Evolutionary conservation across 805 yeast genomes (phyloP), one percentile per base, ranked within the genome.

Genomic region (Ogataea paraovalis): DNA sequence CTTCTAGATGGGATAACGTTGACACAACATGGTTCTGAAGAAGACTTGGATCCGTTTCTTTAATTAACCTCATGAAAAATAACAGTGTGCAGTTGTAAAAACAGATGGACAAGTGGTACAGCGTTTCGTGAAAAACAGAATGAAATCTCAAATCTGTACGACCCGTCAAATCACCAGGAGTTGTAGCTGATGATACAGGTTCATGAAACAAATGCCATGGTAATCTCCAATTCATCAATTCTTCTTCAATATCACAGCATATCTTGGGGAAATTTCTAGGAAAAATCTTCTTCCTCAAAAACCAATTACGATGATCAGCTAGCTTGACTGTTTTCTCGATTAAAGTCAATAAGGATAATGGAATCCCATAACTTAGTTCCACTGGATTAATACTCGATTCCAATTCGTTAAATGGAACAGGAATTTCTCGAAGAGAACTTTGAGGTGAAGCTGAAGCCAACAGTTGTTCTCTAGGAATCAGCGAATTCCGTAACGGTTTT

Each of bases 261-360:
- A 78, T 65, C 45, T 70, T 68, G 3, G 83, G 82, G 56, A 77
- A 79, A 53, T 78, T 79, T 38, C 83, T 62, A 0, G 83, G 83
- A 39, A 67, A 70, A 30, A 71, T 67, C 22, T 70, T 68, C 25
- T 62, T 65, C 12, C 72, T 47, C 13, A 62, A 43, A 55, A 79
- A 79, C 50, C 74, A 72, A 48, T 75, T 71, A 54, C 76, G 73
- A 54, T 78, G 82, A 56, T 79, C 79, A 2, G 83, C 67, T 39
- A 79, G 61, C 22, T 68, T 70, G 6, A 78, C 68, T 2, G 71
- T 65, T 49, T 73, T 73, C 50, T 73, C 71, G 58, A 78, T 71
- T 5, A 79, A 54, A n/a, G 62, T 67, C n/a, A 78, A 44, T 33
- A 79, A 61, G 3, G 76, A 66, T 36, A 61, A 53, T 2, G 83